Evolutionary conservation across 495 filamentous ascomycete species (phyloP), one percentile per base, ranked within the genome.

Genomic region (Lasiosphaeris hirsuta): DNA sequence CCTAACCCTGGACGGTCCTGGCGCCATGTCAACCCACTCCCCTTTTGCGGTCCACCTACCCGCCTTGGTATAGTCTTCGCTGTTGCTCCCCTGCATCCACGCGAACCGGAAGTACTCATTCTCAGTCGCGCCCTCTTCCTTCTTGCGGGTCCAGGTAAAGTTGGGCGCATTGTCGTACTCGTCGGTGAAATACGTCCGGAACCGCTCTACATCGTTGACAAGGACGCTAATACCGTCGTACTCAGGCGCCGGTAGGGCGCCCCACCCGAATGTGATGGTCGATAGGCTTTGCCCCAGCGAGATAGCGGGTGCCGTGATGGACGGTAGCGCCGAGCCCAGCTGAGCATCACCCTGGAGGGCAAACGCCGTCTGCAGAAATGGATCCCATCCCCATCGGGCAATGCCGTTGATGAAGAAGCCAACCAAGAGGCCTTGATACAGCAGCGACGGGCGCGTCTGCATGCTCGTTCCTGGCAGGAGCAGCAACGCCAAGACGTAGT

Each of bases 121-220:
- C 63, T 91, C 81, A 65, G 65, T 81, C 66, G 61, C 73, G 34
- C 65, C 67, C 30, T 63, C 67, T 35, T 36, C 69, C 11, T 63
- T 79, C 44, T 73, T 72, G 56, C 70, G 71, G 10, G 63, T 70
- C 72, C 77, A 90, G 61, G 70, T 64, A 51, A 73, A 80, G 53
- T 52, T 71, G 0, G 54, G 46, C 7, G 51, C 23, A 43, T 63
- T 72, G 17, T 70, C 72, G 1, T 69, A 54, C 34, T 58, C 69
- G 52, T 84, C 81, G 59, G 78, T 73, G 43, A 69, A 79, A 62
- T 75, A 91, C 7, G 80, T 81, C 9, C 86, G 73, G 71, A 84
- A 93, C 56, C 92, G 76, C 70, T 98, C 94, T 0, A 98, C 94
- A 59, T 98, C 94, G 65, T 98, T 96, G 19, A 98, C 87, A 0